These are phyloP conservation scores for Neocucurbitaria cava DNA, from an alignment of 2,329 filamentous ascomycete species.

Conservation along the genomic window DNA sequence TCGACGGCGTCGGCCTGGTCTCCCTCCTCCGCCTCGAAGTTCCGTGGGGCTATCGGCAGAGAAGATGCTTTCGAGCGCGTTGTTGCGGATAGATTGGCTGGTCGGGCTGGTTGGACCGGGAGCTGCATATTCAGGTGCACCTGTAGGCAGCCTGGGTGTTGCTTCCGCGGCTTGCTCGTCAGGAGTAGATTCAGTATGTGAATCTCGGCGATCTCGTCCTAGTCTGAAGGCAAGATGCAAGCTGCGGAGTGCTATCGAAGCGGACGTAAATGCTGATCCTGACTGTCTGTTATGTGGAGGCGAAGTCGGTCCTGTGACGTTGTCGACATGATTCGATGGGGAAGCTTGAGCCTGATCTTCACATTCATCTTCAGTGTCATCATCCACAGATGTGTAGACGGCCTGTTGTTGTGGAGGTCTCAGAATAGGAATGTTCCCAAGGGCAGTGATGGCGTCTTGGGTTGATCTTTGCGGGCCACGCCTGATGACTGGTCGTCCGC, in stretches of 20 bases:
- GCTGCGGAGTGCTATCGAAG: constrained; percentile 6
- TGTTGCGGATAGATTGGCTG: constrained; percentile 4
- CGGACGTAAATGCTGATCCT: neutral
- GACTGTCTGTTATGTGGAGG: constrained; percentile 4
- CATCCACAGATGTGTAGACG: constrained; percentile 21
- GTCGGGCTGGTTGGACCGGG: constrained; percentile 10
- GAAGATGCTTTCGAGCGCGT: constrained; percentile 9
- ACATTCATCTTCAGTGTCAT: constrained; percentile 17
- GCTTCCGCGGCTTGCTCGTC: constrained; percentile 14
- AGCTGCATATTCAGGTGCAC: constrained; percentile 3
- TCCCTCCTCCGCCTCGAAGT: constrained; percentile 22
- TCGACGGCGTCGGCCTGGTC: constrained; percentile 8
- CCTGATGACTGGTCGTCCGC: constrained; percentile 30
- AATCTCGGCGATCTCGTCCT: constrained; percentile 4
- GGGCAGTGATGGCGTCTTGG: constrained; percentile 35
- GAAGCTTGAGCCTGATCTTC: neutral
- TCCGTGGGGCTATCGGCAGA: constrained; percentile 22
- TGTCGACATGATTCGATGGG: constrained; percentile 9
- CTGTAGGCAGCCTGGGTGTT: constrained; percentile 12
- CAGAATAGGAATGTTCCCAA: constrained; percentile 35
- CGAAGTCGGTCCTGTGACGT: neutral
- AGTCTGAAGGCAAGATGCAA: constrained; percentile 34
- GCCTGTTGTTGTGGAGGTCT: constrained; percentile 31
- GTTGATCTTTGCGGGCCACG: constrained; percentile 41
- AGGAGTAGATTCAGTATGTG: neutral